A percentile compares a stretch with the other conserved stretches of the same genome.
Evolutionary conservation across 2,329 filamentous ascomycete species (phyloP).

Genomic region (Alternaria postmessia): DNA sequence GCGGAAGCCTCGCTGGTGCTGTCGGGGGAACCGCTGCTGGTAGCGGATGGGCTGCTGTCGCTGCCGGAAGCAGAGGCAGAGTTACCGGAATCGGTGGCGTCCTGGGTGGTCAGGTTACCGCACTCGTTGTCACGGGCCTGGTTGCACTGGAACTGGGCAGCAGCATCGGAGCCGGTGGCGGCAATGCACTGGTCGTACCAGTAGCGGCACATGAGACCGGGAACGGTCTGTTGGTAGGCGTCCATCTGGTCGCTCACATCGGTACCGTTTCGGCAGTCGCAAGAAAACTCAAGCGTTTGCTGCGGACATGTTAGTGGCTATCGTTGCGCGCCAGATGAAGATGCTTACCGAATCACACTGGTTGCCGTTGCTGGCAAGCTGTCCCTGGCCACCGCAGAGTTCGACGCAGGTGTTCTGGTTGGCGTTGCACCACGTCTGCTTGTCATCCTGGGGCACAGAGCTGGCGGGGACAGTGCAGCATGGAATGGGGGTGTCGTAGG

Average conservation of each 20-base stretch:
- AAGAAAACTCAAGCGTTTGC: conserved; percentile 63
- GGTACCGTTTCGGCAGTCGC: conserved; percentile 65
- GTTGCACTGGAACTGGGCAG: conserved; percentile 56
- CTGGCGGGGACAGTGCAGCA: conserved; percentile 55
- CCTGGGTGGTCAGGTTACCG: conserved; percentile 57
- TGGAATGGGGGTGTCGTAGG: conserved; percentile 37
- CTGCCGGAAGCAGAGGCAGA: conserved; percentile 37
- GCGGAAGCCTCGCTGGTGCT: conserved; percentile 40
- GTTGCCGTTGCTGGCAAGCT: conserved; percentile 57
- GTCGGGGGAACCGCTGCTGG: conserved; percentile 35
- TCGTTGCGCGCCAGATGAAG: neutral
- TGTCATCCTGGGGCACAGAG: conserved; percentile 48
- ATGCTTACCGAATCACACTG: conserved; percentile 65
- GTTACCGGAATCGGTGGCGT: conserved; percentile 12
- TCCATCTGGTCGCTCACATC: conserved; percentile 54
- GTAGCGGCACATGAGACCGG: conserved; percentile 66
- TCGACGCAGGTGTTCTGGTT: conserved; percentile 67
- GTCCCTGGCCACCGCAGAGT: conserved; percentile 62
- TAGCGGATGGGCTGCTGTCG: conserved; percentile 32
- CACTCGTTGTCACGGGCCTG: conserved; percentile 55
- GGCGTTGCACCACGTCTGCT: conserved; percentile 64
- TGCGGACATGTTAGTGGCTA: conserved; percentile 44
- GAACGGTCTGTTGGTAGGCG: conserved; percentile 66
- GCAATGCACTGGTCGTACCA: conserved; percentile 57
- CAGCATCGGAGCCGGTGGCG: conserved; percentile 50